These are phyloP conservation scores for Bacterosira constricta DNA, from an alignment of 108 stramenopile genomes.

Conservation along the genomic window DNA sequence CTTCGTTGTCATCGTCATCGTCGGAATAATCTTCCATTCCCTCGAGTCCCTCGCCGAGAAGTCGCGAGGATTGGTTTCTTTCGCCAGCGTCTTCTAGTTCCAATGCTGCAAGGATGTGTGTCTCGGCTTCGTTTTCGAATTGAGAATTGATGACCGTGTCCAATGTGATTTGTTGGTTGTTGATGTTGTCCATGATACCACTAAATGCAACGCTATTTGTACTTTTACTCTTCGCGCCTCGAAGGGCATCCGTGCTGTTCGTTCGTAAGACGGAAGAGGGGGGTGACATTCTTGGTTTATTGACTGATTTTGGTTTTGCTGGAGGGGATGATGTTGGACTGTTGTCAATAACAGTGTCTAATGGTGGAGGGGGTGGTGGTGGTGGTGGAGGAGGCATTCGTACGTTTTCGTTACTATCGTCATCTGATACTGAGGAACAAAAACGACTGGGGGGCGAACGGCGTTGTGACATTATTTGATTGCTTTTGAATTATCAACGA, in stretches of 20 bases:
- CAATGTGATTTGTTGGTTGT: slow-evolving; percentile 9
- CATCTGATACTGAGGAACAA: background rate
- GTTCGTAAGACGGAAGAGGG: background rate
- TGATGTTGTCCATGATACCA: background rate
- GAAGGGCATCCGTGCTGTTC: background rate
- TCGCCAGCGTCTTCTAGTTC: slow-evolving; percentile 29
- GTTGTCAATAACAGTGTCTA: background rate
- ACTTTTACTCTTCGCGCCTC: background rate
- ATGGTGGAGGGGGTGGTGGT: background rate
- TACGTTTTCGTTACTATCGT: background rate
- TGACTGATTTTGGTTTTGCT: background rate
- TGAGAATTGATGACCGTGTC: slow-evolving; percentile 22
- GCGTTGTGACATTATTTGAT: too few species aligned
- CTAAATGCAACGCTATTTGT: background rate
- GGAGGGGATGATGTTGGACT: background rate
- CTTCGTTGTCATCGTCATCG: slow-evolving; percentile 32
- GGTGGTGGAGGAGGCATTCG: background rate
- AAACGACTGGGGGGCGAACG: background rate
- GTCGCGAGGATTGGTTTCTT: background rate
- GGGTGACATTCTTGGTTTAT: background rate
- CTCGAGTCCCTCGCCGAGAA: slow-evolving; percentile 1
- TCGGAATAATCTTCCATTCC: slow-evolving; percentile 49
- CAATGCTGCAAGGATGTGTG: slow-evolving; percentile 37
- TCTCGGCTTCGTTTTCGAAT: slow-evolving; percentile 46
- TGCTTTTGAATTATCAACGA: too few species aligned